Conservation (phyloP, 176 grass and related monocot species). For the Cenchrus fungigraminus region DNA sequence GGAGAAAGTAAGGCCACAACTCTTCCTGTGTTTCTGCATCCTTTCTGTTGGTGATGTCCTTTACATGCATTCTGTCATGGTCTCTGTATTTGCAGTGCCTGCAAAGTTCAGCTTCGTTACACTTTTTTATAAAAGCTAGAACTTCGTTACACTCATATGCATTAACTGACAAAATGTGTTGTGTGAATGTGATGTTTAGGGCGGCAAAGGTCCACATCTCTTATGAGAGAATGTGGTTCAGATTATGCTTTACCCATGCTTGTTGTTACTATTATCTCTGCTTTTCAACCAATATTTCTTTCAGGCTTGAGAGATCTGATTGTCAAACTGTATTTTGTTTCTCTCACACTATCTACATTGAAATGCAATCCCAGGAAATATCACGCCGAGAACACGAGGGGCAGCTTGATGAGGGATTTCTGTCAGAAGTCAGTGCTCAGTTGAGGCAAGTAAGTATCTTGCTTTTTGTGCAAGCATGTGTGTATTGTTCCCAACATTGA, state of each 20-base stretch:
- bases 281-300: background rate
- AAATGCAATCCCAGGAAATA: conserved; percentile 58
- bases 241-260: conserved; percentile 1
- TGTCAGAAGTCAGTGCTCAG: conserved; percentile 91
- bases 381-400: conserved; percentile 75
- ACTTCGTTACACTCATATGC: background rate
- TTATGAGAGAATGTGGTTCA: background rate
- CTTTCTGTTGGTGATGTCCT: background rate
- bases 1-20: conserved; percentile 58
- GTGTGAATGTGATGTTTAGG: background rate
- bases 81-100: too few relatives aligned
- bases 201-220: background rate
- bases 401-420: conserved; percentile 85
- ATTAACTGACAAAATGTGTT: background rate
- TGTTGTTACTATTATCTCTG: background rate
- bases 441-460: conserved; percentile 42
- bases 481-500: background rate
- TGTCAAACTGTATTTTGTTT: background rate
- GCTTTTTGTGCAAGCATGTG: background rate
- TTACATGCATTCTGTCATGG: background rate
- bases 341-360: background rate
- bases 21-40: background rate
- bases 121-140: background rate
- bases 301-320: background rate
- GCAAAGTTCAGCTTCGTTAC: background rate